Evolutionary conservation across 768 basidiomycete genomes (phyloP).

Genomic region (Mycena floridula): DNA sequence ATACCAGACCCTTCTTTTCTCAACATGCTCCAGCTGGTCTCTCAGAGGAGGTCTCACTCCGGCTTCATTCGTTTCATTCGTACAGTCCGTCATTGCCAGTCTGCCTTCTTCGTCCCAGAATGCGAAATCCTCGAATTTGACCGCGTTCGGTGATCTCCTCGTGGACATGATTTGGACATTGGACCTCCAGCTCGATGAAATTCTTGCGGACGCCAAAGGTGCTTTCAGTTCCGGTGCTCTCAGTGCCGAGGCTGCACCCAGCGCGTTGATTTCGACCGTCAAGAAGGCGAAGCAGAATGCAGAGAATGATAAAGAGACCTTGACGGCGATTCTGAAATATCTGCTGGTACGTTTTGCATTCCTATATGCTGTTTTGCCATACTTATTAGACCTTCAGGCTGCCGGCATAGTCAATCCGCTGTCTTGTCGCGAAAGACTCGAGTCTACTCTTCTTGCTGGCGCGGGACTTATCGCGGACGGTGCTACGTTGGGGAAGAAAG

Average conservation of each 20-base stretch:
- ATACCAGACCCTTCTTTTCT: conserved; percentile 63
- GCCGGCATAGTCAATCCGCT: conserved; percentile 49
- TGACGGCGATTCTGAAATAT: conserved; percentile 52
- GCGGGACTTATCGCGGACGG: conserved; percentile 70
- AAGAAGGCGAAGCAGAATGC: conserved; percentile 44
- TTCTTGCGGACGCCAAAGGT: conserved; percentile 47
- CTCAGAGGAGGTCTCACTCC: conserved; percentile 40
- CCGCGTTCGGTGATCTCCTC: conserved; percentile 59
- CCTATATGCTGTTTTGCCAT: not conserved
- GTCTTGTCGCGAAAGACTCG: conserved; percentile 71
- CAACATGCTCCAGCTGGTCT: conserved; percentile 53
- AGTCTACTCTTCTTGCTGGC: conserved; percentile 53
- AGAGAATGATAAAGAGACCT: conserved; percentile 57
- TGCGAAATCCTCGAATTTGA: conserved; percentile 39
- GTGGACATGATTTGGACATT: conserved; percentile 81
- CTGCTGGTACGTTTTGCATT: conserved; percentile 45
- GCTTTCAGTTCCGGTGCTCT: conserved; percentile 30
- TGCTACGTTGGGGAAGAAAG: conserved; percentile 64
- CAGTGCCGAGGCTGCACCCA: conserved; percentile 20
- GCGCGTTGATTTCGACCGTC: conserved; percentile 25
- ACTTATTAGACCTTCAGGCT: conserved; percentile 32
- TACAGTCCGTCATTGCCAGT: conserved; percentile 51
- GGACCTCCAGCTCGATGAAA: conserved; percentile 72
- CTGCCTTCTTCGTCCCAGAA: conserved; percentile 70
- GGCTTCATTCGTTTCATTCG: conserved; percentile 51